These are phyloP conservation scores for Talaromyces marneffei DNA, from an alignment of 2,329 filamentous ascomycete species.

Conservation along the genomic window DNA sequence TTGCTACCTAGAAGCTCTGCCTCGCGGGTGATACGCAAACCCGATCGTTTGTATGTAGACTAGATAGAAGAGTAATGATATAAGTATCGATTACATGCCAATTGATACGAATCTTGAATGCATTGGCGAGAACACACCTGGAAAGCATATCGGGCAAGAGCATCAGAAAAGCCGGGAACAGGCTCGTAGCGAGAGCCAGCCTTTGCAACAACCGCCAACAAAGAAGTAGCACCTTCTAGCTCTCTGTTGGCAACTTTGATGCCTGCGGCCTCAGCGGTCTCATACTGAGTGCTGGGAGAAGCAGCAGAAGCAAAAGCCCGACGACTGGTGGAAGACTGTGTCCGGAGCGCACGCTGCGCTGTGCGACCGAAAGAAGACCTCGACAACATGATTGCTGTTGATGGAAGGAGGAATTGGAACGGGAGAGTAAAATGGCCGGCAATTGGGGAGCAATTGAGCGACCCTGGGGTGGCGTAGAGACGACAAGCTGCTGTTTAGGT, in stretches of 20 bases:
- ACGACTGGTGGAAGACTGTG: conserved; percentile 49
- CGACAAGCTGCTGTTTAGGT: conserved; percentile 23
- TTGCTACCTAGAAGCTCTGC: conserved; percentile 90
- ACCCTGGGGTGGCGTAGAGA: conserved; percentile 20
- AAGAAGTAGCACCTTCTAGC: conserved; percentile 79
- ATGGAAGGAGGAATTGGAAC: conserved; percentile 40
- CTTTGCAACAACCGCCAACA: conserved; percentile 85
- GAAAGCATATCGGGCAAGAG: conserved; percentile 93
- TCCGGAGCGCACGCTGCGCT: conserved; percentile 57
- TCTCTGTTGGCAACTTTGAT: conserved; percentile 92
- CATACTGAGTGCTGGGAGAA: conserved; percentile 75
- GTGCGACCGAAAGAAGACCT: conserved; percentile 59
- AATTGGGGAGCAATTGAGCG: conserved; percentile 32
- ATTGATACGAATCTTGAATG: not conserved
- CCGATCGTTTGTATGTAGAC: conserved; percentile 77
- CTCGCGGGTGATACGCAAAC: conserved; percentile 89
- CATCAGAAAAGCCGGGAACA: conserved; percentile 80
- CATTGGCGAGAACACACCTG: conserved; percentile 57
- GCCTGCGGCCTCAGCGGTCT: conserved; percentile 77
- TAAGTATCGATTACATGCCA: conserved; percentile 14
- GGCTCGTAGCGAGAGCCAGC: conserved; percentile 91
- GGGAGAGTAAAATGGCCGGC: conserved; percentile 29
- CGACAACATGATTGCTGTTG: conserved; percentile 61
- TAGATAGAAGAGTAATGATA: conserved; percentile 40
- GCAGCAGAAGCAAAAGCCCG: conserved; percentile 60